Percentiles rank a stretch among this genome's conserved stretches.
Conservation (phyloP, 495 filamentous ascomycete genomes). For the Xylaria cubensis region DNA sequence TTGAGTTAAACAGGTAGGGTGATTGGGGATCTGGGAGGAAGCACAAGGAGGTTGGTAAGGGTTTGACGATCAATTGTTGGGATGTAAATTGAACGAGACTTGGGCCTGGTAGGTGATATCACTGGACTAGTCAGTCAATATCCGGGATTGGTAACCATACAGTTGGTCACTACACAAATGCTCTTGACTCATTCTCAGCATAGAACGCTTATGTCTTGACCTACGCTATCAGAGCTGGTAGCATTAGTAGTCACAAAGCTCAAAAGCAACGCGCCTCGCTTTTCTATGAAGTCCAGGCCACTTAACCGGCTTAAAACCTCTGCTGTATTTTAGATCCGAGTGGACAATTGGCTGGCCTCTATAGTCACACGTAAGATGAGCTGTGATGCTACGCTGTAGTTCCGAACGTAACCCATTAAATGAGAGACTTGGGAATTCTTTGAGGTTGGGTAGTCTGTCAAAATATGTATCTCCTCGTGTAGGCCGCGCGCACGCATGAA, state of each 20-base stretch:
- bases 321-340: neutral
- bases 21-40: neutral
- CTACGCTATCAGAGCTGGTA: neutral
- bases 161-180: neutral
- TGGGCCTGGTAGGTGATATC: no score
- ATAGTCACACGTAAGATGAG: constrained; percentile 14
- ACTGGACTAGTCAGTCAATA: no score
- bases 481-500: neutral
- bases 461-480: neutral
- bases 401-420: neutral
- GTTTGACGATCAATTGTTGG: no score
- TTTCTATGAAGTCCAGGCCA: neutral
- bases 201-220: neutral
- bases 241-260: neutral
- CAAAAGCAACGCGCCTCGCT: neutral
- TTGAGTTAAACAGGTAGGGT: neutral
- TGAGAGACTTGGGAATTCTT: neutral
- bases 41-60: no score
- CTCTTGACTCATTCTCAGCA: neutral
- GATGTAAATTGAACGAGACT: no score
- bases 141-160: no score
- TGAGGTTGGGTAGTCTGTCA: neutral
- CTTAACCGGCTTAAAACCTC: neutral
- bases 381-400: neutral
- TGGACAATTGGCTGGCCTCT: neutral